Evolutionary conservation across 352 stramenopile species (phyloP), one percentile per base, ranked within the genome.

Genomic region (Phytopythium sindhum): DNA sequence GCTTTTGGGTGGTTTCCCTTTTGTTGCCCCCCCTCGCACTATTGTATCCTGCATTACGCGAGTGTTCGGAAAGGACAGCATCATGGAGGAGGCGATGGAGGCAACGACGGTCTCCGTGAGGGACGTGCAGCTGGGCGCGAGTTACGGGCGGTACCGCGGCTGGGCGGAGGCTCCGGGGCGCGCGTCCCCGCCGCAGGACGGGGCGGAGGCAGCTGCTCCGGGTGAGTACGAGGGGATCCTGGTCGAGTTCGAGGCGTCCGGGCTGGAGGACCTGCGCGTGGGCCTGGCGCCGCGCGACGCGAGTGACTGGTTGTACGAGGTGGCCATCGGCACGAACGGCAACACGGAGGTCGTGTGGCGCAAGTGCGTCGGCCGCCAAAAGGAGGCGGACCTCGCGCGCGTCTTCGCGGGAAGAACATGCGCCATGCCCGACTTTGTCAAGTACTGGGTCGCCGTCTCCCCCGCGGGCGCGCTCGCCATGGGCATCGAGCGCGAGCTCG

Each of bases 291-390:
- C 66, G 57, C 26, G 61, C 55, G 50, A 65, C 19, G 44, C 35
- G 45, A 69, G 57, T 3, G 66, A 89, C 33, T 91, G 81, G 81
- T 63, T 61, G 33, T 91, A 88, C 65, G 84, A 93, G 62, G 72
- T 90, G 33, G 78, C 78, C 5, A 53, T 91, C 42, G 84, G 84
- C 45, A 83, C 72, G 33, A 93, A 73, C 57, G 84, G 84, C 66
- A 93, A 93, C 45, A 93, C 84, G 11, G 84, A 93, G 65, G 57
- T 93, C 24, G 70, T 88, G 26, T 88, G 77, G 72, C 76, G 81
- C 42, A 91, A 91, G 75, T 66, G 69, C 55, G 63, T 72, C 4
- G 64, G 72, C 17, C 69, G 63, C 63, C 63, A 17, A 19, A 66
- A 71, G 23, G 86, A 95, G 61, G 59, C 80, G 48, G 84, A 91